Base-by-base conservation (phyloP, 2,329 filamentous ascomycete species). In the Xylaria sp. region DNA sequence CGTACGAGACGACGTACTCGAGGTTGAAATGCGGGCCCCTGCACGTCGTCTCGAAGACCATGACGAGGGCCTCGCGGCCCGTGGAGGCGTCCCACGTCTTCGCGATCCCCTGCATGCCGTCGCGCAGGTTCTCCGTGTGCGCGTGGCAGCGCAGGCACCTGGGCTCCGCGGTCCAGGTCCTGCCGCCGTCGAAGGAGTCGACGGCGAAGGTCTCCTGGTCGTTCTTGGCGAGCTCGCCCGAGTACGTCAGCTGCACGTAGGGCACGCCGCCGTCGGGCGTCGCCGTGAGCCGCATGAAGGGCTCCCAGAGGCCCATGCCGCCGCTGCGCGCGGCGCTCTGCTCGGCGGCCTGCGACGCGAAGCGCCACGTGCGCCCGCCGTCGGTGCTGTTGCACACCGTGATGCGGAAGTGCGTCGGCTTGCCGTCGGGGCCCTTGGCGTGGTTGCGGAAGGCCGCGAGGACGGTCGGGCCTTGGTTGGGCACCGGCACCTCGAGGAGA, bases 201-300 rank as follows among this genome's bases (percentile, higher is more conserved):
- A 84, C 81, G n/a, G 81, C 75, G 81, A 86, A 85, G 10, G 84
- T 85, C 71, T 84, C 82, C 76, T 86, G 84, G 69, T 86, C 81
- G 66, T 83, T 78, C 15, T 70, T 76, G 4, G 82, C 82, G 41
- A 82, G 82, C 74, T 86, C 84, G 65, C 82, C 79, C 28, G 83
- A 85, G 72, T 81, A 86, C 15, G 80, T 83, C 67, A 85, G 75
- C 70, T 84, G 82, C 0, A 84, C 77, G 69, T 82, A 57, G 41
- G 70, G 80, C 79, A 1, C 69, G 67, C 12, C 69, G 67, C 12
- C 73, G 71, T 15, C 80, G 25, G 41, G 67, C 79, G 15, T 50
- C 2, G 46, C 15, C 1, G 65, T 10, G 37, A 82, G 67, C 1
- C 83, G 79, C 80, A 86, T 83, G 67, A 85, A 86, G 0, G 84